phyloP scores from a whole-genome alignment of 495 filamentous ascomycete species.

The Ascobolus immersus region DNA sequence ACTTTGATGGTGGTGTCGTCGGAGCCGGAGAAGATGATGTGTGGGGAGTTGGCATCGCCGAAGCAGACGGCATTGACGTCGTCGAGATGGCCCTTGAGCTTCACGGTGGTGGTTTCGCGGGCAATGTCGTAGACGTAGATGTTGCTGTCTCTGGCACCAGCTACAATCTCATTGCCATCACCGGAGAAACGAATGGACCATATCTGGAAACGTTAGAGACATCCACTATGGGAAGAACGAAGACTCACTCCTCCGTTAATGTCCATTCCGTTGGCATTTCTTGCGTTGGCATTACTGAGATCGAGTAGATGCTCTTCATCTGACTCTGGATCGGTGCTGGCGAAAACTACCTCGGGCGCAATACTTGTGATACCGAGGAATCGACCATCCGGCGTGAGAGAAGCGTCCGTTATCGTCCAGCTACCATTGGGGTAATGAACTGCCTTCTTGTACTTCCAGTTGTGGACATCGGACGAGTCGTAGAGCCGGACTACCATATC shows the following conservation, averaged over 20 bases:
- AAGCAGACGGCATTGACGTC: constrained; percentile 97
- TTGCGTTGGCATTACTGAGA: constrained; percentile 29
- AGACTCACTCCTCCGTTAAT: constrained; percentile 10
- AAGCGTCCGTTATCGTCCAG: constrained; percentile 93
- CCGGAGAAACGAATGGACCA: constrained; percentile 86
- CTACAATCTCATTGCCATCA: constrained; percentile 74
- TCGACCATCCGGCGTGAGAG: constrained; percentile 71
- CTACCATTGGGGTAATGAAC: constrained; percentile 61
- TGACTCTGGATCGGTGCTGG: constrained; percentile 63
- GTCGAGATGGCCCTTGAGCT: constrained; percentile 50
- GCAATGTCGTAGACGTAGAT: constrained; percentile 93
- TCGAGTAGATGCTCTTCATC: constrained; percentile 55
- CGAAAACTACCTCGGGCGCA: constrained; percentile 52
- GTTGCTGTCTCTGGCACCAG: constrained; percentile 50
- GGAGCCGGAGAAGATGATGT: constrained; percentile 88
- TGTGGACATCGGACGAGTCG: constrained; percentile 84
- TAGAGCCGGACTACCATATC: constrained; percentile 92
- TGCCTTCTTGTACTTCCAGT: constrained; percentile 90
- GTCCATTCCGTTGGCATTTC: constrained; percentile 17
- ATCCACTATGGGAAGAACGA: constrained; percentile 3
- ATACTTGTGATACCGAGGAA: constrained; percentile 79
- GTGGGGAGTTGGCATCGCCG: constrained; percentile 65
- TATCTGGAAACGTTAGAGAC: constrained; percentile 27
- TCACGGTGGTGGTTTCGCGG: constrained; percentile 41
- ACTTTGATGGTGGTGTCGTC: constrained; percentile 88